Evolutionary conservation across 1,139 yeast species (phyloP).

Genomic region (Geotrichum bryndzae): DNA sequence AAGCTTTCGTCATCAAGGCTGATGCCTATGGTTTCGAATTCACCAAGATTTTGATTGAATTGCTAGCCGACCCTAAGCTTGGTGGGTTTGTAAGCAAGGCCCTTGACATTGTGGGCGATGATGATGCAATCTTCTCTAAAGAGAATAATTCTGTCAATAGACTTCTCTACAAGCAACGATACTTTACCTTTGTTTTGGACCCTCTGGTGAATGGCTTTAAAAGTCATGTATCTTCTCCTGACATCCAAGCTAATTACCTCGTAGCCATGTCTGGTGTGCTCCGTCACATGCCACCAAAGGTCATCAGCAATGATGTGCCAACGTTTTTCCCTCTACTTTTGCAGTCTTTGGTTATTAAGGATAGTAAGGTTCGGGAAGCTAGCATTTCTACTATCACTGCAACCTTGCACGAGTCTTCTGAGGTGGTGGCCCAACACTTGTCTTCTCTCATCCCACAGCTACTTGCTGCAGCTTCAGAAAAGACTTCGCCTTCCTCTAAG

Average conservation of each 20-base stretch:
- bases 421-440: conserved; percentile 48
- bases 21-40: conserved; percentile 45
- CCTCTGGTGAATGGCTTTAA: conserved; percentile 30
- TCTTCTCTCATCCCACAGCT: conserved; percentile 53
- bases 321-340: conserved; percentile 65
- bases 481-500: conserved; percentile 28
- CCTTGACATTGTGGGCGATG: conserved; percentile 60
- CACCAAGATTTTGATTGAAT: conserved; percentile 35
- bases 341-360: conserved; percentile 52
- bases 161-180: conserved; percentile 68
- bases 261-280: conserved; percentile 63
- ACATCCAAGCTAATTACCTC: conserved; percentile 45
- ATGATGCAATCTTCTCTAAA: conserved; percentile 54
- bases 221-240: conserved; percentile 13
- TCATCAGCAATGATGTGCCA: conserved; percentile 56
- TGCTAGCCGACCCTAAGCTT: conserved; percentile 34
- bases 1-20: conserved; percentile 59
- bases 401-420: conserved; percentile 49
- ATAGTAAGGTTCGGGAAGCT: conserved; percentile 50
- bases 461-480: conserved; percentile 30
- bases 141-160: conserved; percentile 56
- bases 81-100: conserved; percentile 46
- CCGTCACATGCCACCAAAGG: conserved; percentile 55
- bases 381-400: conserved; percentile 44
- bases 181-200: conserved; percentile 47